Evolutionary conservation across 257 asterid species (phyloP).

Genomic region (Henckelia pumila): DNA sequence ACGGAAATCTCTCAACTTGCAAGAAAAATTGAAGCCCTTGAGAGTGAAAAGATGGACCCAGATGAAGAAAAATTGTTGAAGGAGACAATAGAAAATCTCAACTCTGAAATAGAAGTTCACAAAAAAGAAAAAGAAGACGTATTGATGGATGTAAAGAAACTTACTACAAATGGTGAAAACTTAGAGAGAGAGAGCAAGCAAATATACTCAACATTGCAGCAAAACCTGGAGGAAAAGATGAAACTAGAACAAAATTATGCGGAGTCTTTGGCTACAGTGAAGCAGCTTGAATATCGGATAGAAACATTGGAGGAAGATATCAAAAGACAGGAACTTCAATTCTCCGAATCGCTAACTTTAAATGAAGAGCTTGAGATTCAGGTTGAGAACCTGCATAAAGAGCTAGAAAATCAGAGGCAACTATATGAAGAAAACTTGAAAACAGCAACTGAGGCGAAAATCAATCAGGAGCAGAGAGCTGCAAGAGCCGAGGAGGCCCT

Average conservation of each 20-base stretch:
- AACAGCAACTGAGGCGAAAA: conserved; percentile 45
- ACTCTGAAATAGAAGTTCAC: conserved; percentile 57
- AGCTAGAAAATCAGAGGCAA: conserved; percentile 53
- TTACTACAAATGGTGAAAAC: conserved; percentile 43
- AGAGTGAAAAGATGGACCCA: conserved; percentile 31
- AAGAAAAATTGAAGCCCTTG: conserved; percentile 40
- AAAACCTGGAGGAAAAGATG: conserved; percentile 40
- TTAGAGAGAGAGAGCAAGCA: conserved; percentile 52
- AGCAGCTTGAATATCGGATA: conserved; percentile 49
- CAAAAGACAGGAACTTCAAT: conserved; percentile 42
- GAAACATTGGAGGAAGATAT: conserved; percentile 54
- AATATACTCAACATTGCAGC: conserved; percentile 44
- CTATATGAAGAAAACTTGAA: conserved; percentile 53
- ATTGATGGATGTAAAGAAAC: conserved; percentile 42
- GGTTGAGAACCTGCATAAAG: conserved; percentile 60
- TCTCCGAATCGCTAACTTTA: conserved; percentile 45
- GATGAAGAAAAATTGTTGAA: conserved; percentile 48
- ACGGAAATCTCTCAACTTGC: conserved; percentile 62
- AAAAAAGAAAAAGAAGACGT: conserved; percentile 58
- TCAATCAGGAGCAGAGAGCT: conserved; percentile 75
- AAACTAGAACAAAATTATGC: conserved; percentile 46
- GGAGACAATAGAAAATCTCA: conserved; percentile 44
- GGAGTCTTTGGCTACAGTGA: conserved; percentile 47
- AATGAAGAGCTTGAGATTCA: conserved; percentile 54
- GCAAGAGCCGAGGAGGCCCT: conserved; percentile 70